These are phyloP conservation scores for Esteya vermicola DNA, from an alignment of 2,329 filamentous ascomycete genomes.

Conservation along the genomic window DNA sequence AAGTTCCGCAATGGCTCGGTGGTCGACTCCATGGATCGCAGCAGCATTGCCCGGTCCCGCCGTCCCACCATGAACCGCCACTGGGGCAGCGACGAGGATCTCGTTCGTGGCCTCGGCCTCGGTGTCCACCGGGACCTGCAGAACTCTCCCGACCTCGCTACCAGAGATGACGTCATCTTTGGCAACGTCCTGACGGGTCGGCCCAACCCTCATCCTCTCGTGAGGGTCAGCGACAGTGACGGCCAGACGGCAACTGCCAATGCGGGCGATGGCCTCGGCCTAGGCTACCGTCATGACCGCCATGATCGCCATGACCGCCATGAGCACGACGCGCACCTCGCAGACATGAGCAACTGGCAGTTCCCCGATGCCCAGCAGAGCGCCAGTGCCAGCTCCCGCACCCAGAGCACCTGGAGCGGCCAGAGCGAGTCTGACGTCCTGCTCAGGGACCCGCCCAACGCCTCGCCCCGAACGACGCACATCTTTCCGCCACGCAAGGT, in stretches of 20 bases:
- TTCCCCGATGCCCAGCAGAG: conserved; percentile 26
- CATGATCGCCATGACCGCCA: not conserved
- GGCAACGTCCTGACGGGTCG: not conserved
- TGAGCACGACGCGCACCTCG: too few relatives aligned
- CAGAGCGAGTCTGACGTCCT: conserved; percentile 30
- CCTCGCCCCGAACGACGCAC: conserved; percentile 24
- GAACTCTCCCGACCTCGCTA: conserved; percentile 15
- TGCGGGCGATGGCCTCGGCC: not conserved
- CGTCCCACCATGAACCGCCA: conserved; percentile 44
- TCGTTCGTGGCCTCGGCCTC: conserved; percentile 68
- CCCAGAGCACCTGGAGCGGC: conserved; percentile 18
- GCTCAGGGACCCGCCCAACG: conserved; percentile 20
- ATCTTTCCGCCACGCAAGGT: conserved; percentile 41
- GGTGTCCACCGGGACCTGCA: conserved; percentile 42
- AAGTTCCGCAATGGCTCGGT: conserved; percentile 59
- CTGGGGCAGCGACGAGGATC: conserved; percentile 84
- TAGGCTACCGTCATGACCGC: not conserved
- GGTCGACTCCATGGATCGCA: conserved; percentile 47
- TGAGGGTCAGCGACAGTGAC: conserved; percentile 21
- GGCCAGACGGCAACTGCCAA: conserved; percentile 6
- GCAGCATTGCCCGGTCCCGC: conserved; percentile 19
- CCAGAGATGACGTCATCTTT: conserved; percentile 8
- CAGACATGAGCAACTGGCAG: conserved; percentile 32
- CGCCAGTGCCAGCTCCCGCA: conserved; percentile 15
- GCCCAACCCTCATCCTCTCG: conserved; percentile 3